Evolutionary conservation across 257 asterid species (phyloP).

Genomic region (Verbena officinalis): DNA sequence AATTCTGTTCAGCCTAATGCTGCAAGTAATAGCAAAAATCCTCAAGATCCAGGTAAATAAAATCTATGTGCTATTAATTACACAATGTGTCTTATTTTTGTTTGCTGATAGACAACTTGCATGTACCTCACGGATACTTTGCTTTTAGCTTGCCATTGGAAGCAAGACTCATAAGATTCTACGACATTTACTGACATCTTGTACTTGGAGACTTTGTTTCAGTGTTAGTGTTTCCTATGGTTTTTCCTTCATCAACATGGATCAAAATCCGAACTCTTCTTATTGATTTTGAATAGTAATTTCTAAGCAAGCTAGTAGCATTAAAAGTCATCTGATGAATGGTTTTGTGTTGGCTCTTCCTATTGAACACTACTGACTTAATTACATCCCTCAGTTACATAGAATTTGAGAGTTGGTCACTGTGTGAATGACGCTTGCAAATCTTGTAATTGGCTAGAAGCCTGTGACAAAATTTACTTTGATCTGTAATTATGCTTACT

Average conservation of each 20-base stretch:
- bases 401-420: conserved; percentile 15
- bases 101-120: not conserved
- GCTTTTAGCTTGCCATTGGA: conserved; percentile 7
- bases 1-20: conserved; percentile 53
- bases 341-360: conserved; percentile 13
- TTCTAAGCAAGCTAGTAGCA: not conserved
- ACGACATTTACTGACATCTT: not conserved
- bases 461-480: not conserved
- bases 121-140: not conserved
- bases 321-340: not conserved
- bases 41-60: conserved; percentile 66
- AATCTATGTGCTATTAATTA: conserved; percentile 9
- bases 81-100: not conserved
- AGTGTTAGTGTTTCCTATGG: not conserved
- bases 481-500: not conserved
- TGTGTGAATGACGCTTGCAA: not conserved
- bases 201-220: conserved; percentile 4
- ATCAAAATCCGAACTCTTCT: not conserved
- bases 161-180: conserved; percentile 1
- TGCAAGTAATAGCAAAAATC: conserved; percentile 56
- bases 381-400: not conserved
- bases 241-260: not conserved
- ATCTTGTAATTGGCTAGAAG: not conserved
- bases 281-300: not conserved
- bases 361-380: conserved; percentile 9